Conservation (phyloP, 129 eudicot species). For the Pulicaria dysenterica region DNA sequence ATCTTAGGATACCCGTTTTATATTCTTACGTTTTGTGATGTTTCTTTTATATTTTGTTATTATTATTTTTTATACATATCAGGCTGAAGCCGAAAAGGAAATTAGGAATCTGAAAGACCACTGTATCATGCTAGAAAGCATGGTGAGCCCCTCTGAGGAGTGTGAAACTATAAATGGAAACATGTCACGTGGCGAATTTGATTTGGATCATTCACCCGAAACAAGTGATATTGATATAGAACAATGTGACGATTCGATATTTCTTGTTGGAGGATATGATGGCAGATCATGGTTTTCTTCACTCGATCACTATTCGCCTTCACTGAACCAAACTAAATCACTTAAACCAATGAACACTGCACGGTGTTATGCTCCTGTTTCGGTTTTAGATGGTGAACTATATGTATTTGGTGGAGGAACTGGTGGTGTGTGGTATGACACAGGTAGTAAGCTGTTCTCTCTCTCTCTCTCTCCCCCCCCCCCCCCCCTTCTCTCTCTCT, state of each 20-base stretch:
- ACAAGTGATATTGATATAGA: constrained; percentile 37
- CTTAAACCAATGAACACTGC: constrained; percentile 53
- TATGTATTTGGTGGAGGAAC: constrained; percentile 81
- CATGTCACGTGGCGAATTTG: constrained; percentile 2
- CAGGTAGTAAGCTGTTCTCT: constrained; percentile 46
- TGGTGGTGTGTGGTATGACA: constrained; percentile 60
- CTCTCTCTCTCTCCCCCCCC: constrained; percentile 8
- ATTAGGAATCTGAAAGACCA: constrained; percentile 45
- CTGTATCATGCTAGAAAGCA: constrained; percentile 32
- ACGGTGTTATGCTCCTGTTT: constrained; percentile 64
- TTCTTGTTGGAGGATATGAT: constrained; percentile 74
- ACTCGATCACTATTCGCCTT: constrained; percentile 58
- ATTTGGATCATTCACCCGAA: constrained; percentile 24
- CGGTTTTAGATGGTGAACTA: constrained; percentile 53
- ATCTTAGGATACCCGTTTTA: background rate
- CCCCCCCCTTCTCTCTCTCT: no score
- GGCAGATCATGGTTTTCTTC: constrained; percentile 62
- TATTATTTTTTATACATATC: constrained; percentile 24
- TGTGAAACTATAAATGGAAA: constrained; percentile 15
- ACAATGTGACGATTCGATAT: constrained; percentile 41
- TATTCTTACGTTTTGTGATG: constrained; percentile 4
- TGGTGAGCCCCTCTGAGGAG: constrained; percentile 27
- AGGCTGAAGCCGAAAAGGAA: constrained; percentile 60
- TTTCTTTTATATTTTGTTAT: background rate
- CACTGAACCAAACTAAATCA: constrained; percentile 44